Evolutionary conservation across 1,139 yeast genomes (phyloP).

Genomic region (Debaryomyces sp.): DNA sequence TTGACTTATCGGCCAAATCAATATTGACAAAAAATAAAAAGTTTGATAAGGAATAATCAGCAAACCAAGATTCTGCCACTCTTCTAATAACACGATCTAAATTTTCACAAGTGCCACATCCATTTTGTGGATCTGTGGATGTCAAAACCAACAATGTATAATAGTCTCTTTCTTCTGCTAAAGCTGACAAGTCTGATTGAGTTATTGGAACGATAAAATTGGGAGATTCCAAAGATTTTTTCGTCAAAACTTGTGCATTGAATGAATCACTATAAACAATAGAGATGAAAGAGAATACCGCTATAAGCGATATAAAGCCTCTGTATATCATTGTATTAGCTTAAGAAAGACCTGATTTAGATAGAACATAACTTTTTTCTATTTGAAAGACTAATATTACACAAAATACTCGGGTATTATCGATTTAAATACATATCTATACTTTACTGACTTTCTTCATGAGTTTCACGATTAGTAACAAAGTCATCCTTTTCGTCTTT

Average conservation of each 20-base stretch:
- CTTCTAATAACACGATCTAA: conserved; percentile 27
- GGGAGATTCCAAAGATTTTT: conserved; percentile 18
- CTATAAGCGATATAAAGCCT: neutral
- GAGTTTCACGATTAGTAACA: conserved; percentile 15
- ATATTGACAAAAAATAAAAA: conserved; percentile 50
- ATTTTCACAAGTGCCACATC: conserved; percentile 32
- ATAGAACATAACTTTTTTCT: neutral
- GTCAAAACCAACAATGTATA: conserved; percentile 40
- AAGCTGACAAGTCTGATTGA: conserved; percentile 31
- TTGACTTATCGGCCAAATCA: conserved; percentile 49
- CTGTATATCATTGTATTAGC: neutral
- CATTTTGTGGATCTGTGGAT: conserved; percentile 36
- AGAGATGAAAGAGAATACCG: conserved; percentile 1
- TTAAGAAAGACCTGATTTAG: neutral
- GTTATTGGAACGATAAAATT: conserved; percentile 31
- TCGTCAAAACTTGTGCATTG: conserved; percentile 13
- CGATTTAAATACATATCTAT: neutral
- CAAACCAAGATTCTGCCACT: conserved; percentile 47
- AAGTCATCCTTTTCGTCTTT: conserved; percentile 69
- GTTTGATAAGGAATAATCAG: conserved; percentile 41
- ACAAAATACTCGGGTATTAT: neutral
- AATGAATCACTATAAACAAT: conserved; percentile 6
- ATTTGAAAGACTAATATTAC: neutral
- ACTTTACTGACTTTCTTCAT: conserved; percentile 12
- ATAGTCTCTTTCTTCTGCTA: conserved; percentile 41